phyloP scores from a whole-genome alignment of 345 rosid species.

The Microcos paniculata region DNA sequence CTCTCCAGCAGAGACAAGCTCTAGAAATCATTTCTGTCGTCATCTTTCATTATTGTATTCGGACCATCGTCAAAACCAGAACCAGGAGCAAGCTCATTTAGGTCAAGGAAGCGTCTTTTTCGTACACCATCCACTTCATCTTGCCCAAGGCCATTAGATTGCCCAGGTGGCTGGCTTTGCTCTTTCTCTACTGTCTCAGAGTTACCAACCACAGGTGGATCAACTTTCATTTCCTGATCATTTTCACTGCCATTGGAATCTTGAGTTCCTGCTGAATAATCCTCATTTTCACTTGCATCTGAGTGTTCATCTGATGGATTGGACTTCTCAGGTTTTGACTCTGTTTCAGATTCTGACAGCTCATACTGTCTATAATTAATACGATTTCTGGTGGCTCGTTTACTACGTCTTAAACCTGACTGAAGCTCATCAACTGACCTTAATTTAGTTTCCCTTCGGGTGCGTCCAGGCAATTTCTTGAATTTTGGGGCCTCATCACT shows the following conservation, averaged over 20 bases:
- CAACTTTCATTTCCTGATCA: conserved; percentile 48
- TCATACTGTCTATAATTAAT: conserved; percentile 82
- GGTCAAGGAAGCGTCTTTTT: conserved; percentile 76
- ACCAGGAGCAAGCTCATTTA: conserved; percentile 91
- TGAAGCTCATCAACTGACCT: conserved; percentile 71
- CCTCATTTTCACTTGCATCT: conserved; percentile 59
- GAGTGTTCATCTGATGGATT: conserved; percentile 60
- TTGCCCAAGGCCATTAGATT: conserved; percentile 49
- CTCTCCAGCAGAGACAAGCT: conserved; percentile 35
- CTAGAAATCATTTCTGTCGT: conserved; percentile 57
- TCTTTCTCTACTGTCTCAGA: conserved; percentile 41
- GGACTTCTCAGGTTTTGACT: conserved; percentile 54
- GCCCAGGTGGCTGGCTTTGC: conserved; percentile 40
- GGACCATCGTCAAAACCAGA: conserved; percentile 93
- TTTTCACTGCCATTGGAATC: conserved; percentile 56
- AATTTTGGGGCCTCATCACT: conserved; percentile 70
- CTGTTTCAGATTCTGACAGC: conserved; percentile 83
- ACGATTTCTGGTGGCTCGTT: conserved; percentile 72
- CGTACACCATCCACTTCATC: conserved; percentile 54
- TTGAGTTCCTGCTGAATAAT: conserved; percentile 57
- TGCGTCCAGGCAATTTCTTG: conserved; percentile 71
- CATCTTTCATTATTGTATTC: conserved; percentile 67
- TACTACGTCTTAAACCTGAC: conserved; percentile 94
- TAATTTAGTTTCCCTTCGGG: conserved; percentile 70
- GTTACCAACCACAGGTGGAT: conserved; percentile 42